Evolutionary conservation across 2,329 filamentous ascomycete genomes (phyloP), one percentile per base, ranked within the genome.

Genomic region (Penicillium sp.): DNA sequence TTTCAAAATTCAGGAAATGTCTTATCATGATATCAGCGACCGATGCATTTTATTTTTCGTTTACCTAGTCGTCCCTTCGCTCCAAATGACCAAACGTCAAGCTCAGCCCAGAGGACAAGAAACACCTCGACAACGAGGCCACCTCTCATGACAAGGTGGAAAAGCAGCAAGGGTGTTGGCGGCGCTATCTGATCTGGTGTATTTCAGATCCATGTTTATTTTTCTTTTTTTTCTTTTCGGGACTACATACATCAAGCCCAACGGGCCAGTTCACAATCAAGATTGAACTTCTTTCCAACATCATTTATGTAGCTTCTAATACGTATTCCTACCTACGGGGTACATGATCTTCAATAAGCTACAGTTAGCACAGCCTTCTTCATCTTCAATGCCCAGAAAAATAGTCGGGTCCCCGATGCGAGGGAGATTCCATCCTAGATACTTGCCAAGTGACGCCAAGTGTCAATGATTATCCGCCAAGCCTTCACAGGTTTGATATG

Each of bases 401-500:
- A 51, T 55, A 52, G 31, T 51, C 45, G 44, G 40, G 52, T 39
- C 29, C 48, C 21, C 37, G 48, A 63, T 48, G 59, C 58, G 37
- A 63, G 62, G 61, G 54, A 54, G 51, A 9, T 40, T 42, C 42
- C 42, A 45, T 45, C 39, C 55, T 48, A 24, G 49, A 65, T 64
- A 48, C 49, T 45, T 61, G 62, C 61, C 62, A 64, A 64, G 59
- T 52, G 13, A 13, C 26, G 59, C 61, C 59, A 62, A 61, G 62
- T 45, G 13, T 52, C 46, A 39, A 55, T 58, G 62, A 52, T 61
- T 52, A 60, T 57, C 61, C 39, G 62, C 61, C 62, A 65, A 65
- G 62, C 52, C 58, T 61, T 59, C 49, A 54, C 49, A 45, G 54
- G 45, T 65, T 53, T 62, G 61, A 64, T 62, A 57, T 47, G 52